A percentile compares a stretch with the other conserved stretches of the same genome.
Conservation (phyloP, 179 eudicot genomes). For the Camellia oleifera region DNA sequence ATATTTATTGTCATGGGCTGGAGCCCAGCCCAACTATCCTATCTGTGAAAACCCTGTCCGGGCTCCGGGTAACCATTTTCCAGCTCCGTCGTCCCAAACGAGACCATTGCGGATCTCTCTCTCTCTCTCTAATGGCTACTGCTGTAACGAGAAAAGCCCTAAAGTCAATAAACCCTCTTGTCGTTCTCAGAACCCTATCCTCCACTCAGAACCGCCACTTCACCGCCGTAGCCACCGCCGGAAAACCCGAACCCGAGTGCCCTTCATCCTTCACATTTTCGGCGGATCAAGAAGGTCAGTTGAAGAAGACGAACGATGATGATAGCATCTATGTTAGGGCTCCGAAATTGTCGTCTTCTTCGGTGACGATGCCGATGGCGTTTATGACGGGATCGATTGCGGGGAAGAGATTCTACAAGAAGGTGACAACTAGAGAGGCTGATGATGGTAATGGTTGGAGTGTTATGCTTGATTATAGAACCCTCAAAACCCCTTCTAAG, state of each 20-base stretch:
- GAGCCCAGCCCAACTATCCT: not conserved
- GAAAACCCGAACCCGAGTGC: conserved; percentile 29
- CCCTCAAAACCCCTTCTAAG: conserved; percentile 79
- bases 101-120: not conserved
- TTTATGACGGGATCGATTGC: conserved; percentile 90
- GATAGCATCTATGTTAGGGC: conserved; percentile 37
- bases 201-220: conserved; percentile 26
- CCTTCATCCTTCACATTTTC: conserved; percentile 47
- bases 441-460: conserved; percentile 85
- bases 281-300: conserved; percentile 14
- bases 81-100: not conserved
- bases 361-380: conserved; percentile 85
- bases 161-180: conserved; percentile 34
- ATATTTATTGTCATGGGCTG: too few relatives aligned
- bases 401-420: conserved; percentile 74
- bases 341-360: conserved; percentile 30
- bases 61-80: not conserved
- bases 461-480: conserved; percentile 90
- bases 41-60: not conserved
- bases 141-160: conserved; percentile 34
- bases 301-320: conserved; percentile 14
- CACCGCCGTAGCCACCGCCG: conserved; percentile 23
- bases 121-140: conserved; percentile 28
- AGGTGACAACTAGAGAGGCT: conserved; percentile 69
- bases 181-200: conserved; percentile 21